Base-by-base conservation (phyloP, 164 flowering plant genomes). In the Malania oleifera region DNA sequence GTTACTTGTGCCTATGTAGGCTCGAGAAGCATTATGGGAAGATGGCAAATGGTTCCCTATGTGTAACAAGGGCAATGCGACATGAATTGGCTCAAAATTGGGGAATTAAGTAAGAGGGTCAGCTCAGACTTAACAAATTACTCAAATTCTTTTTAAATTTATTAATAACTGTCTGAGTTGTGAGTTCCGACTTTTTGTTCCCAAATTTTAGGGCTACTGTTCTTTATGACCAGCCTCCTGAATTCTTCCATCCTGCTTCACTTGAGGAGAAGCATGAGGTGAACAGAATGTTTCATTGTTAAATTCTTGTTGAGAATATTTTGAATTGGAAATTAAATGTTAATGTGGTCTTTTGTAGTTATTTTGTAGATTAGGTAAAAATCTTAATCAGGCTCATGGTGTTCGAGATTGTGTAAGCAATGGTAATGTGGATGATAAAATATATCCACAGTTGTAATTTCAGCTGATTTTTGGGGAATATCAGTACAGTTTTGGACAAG, bases 31-130 rank as follows among this genome's bases (percentile, higher is more conserved):
- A 61, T 68, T 93, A 68, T 75, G 97, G 97, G 52, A 82, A 73
- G 75, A 76, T 76, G 83, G 95, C 96, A 50, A 50, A 83, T 76
- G 99, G 90, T 67, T 72, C 99, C 29, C 70, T 93, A 29, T 93
- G 97, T 69, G 96, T 93, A 40, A 89, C 98, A 31, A 78, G 65
- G 68, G 99, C 97, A 67, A 93, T 90, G 99, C 97, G 90, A 56
- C 96, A 86, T 73, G 99, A 93, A 68, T 70, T 93, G 77, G 87
- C 83, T 61, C 89, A 86, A 62, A 90, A 87, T 57, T 93, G 99
- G 99, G 95, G 84, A 69, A 86, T 90, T 61, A 79, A 71, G 98
- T 92, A 73, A 79, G 83, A 46, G 27, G 37, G 23, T 60, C 48
- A 41, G 56, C 63, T 65, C 44, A 64, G 61, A 43, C 2, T 25